Conservation (phyloP, 352 stramenopile species). For the Albugo laibachii region DNA sequence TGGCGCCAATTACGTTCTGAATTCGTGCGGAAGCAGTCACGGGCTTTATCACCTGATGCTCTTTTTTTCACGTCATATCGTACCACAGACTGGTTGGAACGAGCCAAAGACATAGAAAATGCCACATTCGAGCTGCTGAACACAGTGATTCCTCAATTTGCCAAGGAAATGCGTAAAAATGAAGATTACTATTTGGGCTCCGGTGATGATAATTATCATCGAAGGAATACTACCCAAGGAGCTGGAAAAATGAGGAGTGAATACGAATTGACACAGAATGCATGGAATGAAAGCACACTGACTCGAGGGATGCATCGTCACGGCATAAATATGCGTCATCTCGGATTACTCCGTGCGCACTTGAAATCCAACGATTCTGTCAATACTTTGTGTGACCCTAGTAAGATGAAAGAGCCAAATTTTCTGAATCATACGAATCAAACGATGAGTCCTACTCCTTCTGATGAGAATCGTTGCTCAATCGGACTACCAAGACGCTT, state of each 20-base stretch:
- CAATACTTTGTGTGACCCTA: slow-evolving; percentile 59
- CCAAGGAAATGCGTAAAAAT: slow-evolving; percentile 51
- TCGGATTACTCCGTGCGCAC: slow-evolving; percentile 52
- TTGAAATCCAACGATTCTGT: slow-evolving; percentile 57
- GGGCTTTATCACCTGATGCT: slow-evolving; percentile 63
- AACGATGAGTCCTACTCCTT: slow-evolving; percentile 16
- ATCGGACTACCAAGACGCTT: slow-evolving; percentile 23
- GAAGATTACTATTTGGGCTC: slow-evolving; percentile 23
- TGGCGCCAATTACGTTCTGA: slow-evolving; percentile 82
- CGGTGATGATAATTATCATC: slow-evolving; percentile 12
- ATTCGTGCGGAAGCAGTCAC: slow-evolving; percentile 27
- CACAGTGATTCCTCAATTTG: slow-evolving; percentile 60
- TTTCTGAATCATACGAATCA: slow-evolving; percentile 29
- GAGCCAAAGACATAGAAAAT: slow-evolving; percentile 38
- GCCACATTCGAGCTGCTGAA: slow-evolving; percentile 54
- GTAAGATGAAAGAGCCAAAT: slow-evolving; percentile 57
- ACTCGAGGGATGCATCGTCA: slow-evolving; percentile 72
- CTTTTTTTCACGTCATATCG: slow-evolving; percentile 71
- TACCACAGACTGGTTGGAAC: slow-evolving; percentile 69
- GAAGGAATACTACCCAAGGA: not conserved
- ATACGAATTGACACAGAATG: slow-evolving; percentile 7
- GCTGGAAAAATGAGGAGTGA: not conserved
- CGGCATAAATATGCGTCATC: slow-evolving; percentile 80
- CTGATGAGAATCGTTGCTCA: slow-evolving; percentile 37
- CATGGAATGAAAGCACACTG: slow-evolving; percentile 7